These are phyloP conservation scores for Protostelium mycophagum DNA, from an alignment of 78 protist species.

Conservation along the genomic window DNA sequence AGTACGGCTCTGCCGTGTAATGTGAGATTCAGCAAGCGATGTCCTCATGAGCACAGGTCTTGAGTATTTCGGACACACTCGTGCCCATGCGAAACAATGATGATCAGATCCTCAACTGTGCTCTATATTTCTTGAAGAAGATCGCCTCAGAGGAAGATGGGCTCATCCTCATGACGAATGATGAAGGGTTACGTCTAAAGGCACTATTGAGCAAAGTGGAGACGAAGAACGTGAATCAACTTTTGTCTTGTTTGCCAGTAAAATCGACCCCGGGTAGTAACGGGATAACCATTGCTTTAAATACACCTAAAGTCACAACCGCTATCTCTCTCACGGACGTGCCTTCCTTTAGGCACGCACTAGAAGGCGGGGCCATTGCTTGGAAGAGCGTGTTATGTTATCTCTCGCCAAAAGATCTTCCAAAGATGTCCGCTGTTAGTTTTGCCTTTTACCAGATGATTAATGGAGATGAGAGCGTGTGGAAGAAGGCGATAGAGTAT, in stretches of 20 bases:
- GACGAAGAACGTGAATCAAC: neutral
- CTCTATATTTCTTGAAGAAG: neutral
- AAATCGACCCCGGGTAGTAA: neutral
- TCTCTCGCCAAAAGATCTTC: neutral
- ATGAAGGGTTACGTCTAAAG: neutral
- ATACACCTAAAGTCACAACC: neutral
- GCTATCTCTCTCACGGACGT: neutral
- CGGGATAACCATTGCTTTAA: neutral
- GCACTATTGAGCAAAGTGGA: neutral
- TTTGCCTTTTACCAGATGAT: neutral
- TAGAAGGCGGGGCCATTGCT: neutral
- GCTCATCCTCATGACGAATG: neutral
- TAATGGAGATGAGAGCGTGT: neutral
- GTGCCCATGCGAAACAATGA: neutral
- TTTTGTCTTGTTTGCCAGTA: neutral
- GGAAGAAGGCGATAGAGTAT: neutral
- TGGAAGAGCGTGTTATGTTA: neutral
- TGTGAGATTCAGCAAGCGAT: neutral
- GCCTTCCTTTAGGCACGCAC: neutral
- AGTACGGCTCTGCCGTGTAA: neutral
- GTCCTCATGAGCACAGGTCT: neutral
- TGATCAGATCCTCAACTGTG: neutral
- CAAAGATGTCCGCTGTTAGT: neutral
- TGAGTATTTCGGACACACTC: neutral
- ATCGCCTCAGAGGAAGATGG: neutral